phyloP scores from a whole-genome alignment of 2,329 filamentous ascomycete genomes.

The Ophiostoma ips region DNA sequence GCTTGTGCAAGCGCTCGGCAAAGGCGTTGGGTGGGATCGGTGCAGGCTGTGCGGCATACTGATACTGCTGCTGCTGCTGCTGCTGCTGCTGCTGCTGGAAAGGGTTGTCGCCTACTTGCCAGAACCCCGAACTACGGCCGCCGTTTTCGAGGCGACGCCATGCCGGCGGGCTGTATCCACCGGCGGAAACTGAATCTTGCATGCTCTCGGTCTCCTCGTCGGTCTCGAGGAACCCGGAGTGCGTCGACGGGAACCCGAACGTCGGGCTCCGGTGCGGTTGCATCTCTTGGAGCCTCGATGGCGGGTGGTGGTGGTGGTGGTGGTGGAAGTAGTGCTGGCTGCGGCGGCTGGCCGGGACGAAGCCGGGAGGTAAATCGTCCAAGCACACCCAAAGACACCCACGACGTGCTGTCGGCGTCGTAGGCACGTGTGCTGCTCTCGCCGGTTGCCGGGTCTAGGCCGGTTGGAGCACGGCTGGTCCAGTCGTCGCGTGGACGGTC shows the following conservation, averaged over 20 bases:
- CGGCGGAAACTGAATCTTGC: slow-evolving; percentile 27
- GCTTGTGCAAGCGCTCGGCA: background rate
- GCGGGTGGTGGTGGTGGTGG: slow-evolving; percentile 12
- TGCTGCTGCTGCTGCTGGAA: background rate
- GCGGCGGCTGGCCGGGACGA: slow-evolving; percentile 30
- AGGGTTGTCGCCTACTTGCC: slow-evolving; percentile 40
- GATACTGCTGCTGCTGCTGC: background rate
- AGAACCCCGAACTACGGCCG: slow-evolving; percentile 44
- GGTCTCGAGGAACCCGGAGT: slow-evolving; percentile 29
- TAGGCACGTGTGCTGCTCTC: slow-evolving; percentile 12
- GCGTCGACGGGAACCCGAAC: slow-evolving; percentile 28
- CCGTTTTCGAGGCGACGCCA: slow-evolving; percentile 49
- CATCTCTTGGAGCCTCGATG: background rate
- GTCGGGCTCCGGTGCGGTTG: background rate
- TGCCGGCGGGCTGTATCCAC: slow-evolving; percentile 46
- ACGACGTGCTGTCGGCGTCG: slow-evolving; percentile 10
- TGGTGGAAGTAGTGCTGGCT: slow-evolving; percentile 2
- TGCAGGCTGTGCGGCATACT: background rate
- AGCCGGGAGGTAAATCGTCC: slow-evolving; percentile 41
- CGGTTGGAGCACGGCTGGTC: background rate
- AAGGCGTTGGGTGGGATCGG: background rate
- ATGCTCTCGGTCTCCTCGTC: slow-evolving; percentile 32
- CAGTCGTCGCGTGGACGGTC: slow-evolving; percentile 2
- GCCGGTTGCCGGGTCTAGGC: background rate
- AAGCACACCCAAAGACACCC: slow-evolving; percentile 22